Conservation (phyloP, 1,284 basidiomycete species). For the Thecaphora thlaspeos region DNA sequence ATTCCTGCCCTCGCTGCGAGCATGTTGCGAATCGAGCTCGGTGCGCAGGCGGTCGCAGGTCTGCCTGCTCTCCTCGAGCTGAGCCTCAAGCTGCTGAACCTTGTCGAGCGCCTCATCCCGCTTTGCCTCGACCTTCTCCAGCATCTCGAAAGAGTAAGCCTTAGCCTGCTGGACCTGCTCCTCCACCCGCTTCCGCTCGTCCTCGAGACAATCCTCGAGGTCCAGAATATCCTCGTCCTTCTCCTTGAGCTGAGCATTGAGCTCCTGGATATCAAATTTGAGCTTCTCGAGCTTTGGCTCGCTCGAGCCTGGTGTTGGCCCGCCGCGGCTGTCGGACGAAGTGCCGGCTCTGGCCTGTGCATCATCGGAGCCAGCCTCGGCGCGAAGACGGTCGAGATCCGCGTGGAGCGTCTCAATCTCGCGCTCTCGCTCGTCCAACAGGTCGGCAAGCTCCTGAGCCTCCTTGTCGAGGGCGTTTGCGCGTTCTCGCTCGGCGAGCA, state of each 20-base stretch:
- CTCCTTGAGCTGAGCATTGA: constrained; percentile 23
- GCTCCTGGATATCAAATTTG: constrained; percentile 19
- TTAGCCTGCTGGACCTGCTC: constrained; percentile 37
- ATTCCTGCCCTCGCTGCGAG: neutral
- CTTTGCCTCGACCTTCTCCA: constrained; percentile 29
- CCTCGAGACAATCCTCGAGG: constrained; percentile 18
- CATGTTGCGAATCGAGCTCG: neutral
- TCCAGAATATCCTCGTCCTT: constrained; percentile 27
- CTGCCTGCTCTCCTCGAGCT: constrained; percentile 2
- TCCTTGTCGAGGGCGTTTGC: constrained; percentile 33
- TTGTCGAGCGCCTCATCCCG: constrained; percentile 26
- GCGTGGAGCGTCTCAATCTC: constrained; percentile 13
- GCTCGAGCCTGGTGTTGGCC: neutral
- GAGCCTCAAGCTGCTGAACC: constrained; percentile 7
- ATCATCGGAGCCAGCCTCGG: too few relatives aligned
- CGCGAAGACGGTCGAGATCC: neutral
- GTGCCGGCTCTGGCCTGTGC: too few relatives aligned
- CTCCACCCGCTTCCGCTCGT: constrained; percentile 29
- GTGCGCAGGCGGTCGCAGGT: neutral
- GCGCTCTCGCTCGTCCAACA: constrained; percentile 29
- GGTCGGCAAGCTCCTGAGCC: constrained; percentile 31
- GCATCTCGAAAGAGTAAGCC: constrained; percentile 29
- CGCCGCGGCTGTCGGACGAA: neutral
- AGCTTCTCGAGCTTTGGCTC: constrained; percentile 7
- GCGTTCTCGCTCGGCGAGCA: constrained; percentile 16